phyloP scores from a whole-genome alignment of 106 monocot genomes.

The Dendrobium chrysotoxum region DNA sequence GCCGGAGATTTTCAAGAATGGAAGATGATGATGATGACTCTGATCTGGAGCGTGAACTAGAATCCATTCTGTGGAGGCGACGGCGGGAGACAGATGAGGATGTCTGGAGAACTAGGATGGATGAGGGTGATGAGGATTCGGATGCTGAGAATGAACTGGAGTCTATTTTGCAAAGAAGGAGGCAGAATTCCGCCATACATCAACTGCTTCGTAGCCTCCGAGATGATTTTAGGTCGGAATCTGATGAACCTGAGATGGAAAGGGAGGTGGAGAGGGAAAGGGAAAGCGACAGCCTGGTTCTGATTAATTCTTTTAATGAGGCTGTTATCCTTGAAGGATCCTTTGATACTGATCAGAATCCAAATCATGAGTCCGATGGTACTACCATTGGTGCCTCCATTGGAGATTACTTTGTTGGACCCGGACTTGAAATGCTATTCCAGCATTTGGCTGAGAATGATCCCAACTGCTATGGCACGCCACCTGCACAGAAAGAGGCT shows the following conservation, averaged over 20 bases:
- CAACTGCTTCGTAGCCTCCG: conserved; percentile 21
- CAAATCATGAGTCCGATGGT: not conserved
- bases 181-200: conserved; percentile 20
- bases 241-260: conserved; percentile 8
- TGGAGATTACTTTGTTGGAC: conserved; percentile 28
- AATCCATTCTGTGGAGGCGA: not conserved
- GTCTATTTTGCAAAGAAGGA: conserved; percentile 10
- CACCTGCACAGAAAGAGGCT: conserved; percentile 36
- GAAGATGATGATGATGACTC: conserved; percentile 6
- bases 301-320: conserved; percentile 7
- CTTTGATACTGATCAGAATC: not conserved
- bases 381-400: conserved; percentile 8
- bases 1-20: not conserved
- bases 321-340: conserved; percentile 15
- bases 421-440: conserved; percentile 31
- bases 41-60: conserved; percentile 5
- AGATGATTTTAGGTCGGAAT: conserved; percentile 7
- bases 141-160: conserved; percentile 5
- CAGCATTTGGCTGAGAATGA: conserved; percentile 35
- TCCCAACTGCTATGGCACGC: conserved; percentile 27
- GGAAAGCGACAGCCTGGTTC: conserved; percentile 11
- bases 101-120: not conserved
- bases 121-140: not conserved
- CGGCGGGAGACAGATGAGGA: not conserved
- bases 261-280: conserved; percentile 11